A percentile compares a stretch with the other conserved stretches of the same genome.
Conservation (phyloP, 805 yeast genomes). For the Pichia eremophila region DNA sequence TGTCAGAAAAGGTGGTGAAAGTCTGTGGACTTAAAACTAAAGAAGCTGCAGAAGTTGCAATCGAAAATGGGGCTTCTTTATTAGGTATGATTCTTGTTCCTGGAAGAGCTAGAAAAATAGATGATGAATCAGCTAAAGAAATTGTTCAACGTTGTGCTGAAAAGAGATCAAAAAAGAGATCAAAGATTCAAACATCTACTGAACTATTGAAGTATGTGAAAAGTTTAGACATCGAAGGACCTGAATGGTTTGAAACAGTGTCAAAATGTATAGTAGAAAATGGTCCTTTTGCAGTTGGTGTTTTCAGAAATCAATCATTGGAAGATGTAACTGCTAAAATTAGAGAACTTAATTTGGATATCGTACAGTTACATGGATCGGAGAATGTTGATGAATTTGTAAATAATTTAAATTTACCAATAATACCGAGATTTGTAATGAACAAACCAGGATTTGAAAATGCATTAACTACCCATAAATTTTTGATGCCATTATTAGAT, state of each 20-base stretch:
- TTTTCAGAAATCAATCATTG: slow-evolving; percentile 72
- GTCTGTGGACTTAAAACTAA: slow-evolving; percentile 72
- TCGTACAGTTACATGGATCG: slow-evolving; percentile 84
- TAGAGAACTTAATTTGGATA: slow-evolving; percentile 46
- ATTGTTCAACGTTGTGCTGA: slow-evolving; percentile 30
- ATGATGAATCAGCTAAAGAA: slow-evolving; percentile 32
- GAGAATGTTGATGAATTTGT: slow-evolving; percentile 45
- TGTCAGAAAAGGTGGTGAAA: slow-evolving; percentile 44
- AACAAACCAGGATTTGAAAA: slow-evolving; percentile 30
- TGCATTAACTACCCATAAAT: slow-evolving; percentile 25
- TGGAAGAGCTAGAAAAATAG: slow-evolving; percentile 61
- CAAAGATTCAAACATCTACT: slow-evolving; percentile 16
- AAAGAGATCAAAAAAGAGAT: slow-evolving; percentile 16
- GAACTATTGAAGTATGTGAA: slow-evolving; percentile 11
- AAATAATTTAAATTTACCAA: slow-evolving; percentile 35
- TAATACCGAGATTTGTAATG: slow-evolving; percentile 68
- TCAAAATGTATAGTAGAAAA: slow-evolving; percentile 18
- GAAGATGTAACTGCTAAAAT: slow-evolving; percentile 45
- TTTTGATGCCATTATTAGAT: slow-evolving; percentile 61
- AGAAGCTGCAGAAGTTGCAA: slow-evolving; percentile 64
- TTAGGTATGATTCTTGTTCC: slow-evolving; percentile 89
- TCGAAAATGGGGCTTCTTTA: slow-evolving; percentile 62
- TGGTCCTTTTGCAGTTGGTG: slow-evolving; percentile 80
- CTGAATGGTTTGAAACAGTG: slow-evolving; percentile 28
- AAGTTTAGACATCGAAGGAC: slow-evolving; percentile 15